Evolutionary conservation across 352 stramenopile genomes (phyloP), one percentile per base, ranked within the genome.

Genomic region (Phytophthora meadii): DNA sequence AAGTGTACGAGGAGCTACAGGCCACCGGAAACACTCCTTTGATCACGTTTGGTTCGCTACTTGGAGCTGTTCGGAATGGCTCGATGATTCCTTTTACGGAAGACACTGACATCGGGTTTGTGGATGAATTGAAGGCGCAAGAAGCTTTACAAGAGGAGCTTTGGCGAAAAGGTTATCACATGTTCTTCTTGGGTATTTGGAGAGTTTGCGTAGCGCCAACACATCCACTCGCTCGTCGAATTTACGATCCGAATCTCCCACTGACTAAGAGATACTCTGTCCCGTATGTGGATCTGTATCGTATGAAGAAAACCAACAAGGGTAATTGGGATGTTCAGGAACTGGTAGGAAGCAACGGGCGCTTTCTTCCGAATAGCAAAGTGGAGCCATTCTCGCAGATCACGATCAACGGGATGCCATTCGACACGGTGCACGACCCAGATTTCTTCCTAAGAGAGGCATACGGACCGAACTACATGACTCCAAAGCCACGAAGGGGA

Each of bases 61-160:
- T 88, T 7, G 76, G 76, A 6, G 79, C 76, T 9, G 58, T 88
- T 14, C 74, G 77, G 14, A 77, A 82, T 30, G 51, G 40, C 1
- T 81, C 75, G n/a, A 72, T 77, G 40, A 87, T 89, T 58, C 70
- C 80, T 2, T 89, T 82, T 54, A 87, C 80, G 1, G 77, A 87
- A 30, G 80, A 87, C 51, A 68, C 62, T 9, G 80, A 89, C 40
- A 61, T 87, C 14, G 78, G 65, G 0, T 86, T 76, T 51, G 62
- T 74, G 17, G 47, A 61, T 8, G 22, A 56, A 32, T 14, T 71
- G 22, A 55, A 59, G 15, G 51, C 40, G n/a, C 44, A 46, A 32
- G 19, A 62, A 36, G 28, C 56, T 12, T 34, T 72, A n/a, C 19
- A 58, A 54, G 56, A 39, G 51, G 39, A 42, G 10, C 57, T 74